Evolutionary conservation across 2,329 filamentous ascomycete species (phyloP), one percentile per base, ranked within the genome.

Genomic region (Aspergillus sergii): DNA sequence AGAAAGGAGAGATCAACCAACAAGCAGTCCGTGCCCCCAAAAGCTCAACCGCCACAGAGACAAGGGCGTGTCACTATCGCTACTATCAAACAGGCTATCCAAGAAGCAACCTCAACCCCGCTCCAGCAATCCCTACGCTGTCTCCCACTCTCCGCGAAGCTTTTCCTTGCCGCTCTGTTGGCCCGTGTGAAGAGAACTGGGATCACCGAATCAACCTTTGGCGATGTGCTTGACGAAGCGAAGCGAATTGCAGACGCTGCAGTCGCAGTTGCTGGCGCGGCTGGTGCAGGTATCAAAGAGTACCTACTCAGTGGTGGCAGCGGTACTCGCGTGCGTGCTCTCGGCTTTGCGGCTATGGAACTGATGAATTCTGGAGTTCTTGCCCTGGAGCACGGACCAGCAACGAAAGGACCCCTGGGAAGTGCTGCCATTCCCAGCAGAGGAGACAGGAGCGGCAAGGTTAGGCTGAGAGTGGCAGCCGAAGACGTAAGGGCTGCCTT

Each of bases 51-150:
- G 51, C 54, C 39, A 43, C 64, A 21, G 59, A 69, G 59, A 73
- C 73, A 75, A 61, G 54, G 76, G 41, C 86, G 89, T 58, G 95
- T 99, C 46, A 97, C 93, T 1, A 97, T 98, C 72, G 89, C 91
- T 58, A 97, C 93, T 4, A 91, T 98, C 76, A 96, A 96, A 78
- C 89, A 92, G 73, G 95, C 95, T 41, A 98, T 99, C 77, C 92
- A 91, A 72, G 95, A 99, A 80, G 94, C 94, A 6, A 98, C 94
- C 0, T 93, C 91, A 4, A 97, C 92, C 61, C 95, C 95, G 2
- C 83, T 97, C 62, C 94, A 97, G 75, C 92, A 95, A 75, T 93
- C 93, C 73, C 85, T 99, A 41, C 91, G 93, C 57, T 86, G 89
- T 21, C 85, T 98, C 26, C 92, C 95, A 0, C 84, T 97, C 48